Evolutionary conservation across 2,329 filamentous ascomycete genomes (phyloP), one percentile per base, ranked within the genome.

Genomic region (Calonectria pauciramosa): DNA sequence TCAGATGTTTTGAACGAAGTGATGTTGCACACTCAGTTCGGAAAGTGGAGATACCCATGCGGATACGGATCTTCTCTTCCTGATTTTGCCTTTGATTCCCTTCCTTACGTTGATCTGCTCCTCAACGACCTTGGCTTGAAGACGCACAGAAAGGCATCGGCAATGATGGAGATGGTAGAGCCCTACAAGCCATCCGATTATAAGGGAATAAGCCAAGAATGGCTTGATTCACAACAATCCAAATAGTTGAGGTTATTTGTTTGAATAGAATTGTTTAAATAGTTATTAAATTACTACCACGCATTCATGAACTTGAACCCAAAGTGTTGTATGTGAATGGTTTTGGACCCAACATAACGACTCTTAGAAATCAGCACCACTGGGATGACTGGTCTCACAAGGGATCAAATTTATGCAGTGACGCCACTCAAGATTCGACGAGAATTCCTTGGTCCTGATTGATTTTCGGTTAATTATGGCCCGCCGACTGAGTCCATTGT

Each of bases 81-180:
- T 0, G 93, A 94, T 82, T 92, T 95, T 77, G 92, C 94, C 20
- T 95, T 96, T 80, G 94, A 96, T 93, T 95, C 82, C 79, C 75
- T 93, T 47, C 91, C 91, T 8, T 93, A 92, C 81, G 73, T 78
- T 11, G 79, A 83, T 36, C 73, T 92, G 79, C 83, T 96, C 79
- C 81, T 94, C 59, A 84, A 86, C 7, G 94, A 96, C 82, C 79
- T 95, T 64, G 93, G 91, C 0, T 83, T 95, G 70, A 85, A 87
- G 36, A 36, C 63, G 10, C 71, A 73, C 16, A 32, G 75, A 44
- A 76, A 77, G 66, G 54, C n/a, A 13, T 59, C 60, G 3, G 41
- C 23, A 23, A 36, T 69, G 41, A 54, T 59, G 51, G 75, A 77
- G 32, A 30, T 76, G 16, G 52, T 54, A 0, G 66, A 67, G 28